Conservation (phyloP, 225 moss, liverwort and hornwort species). For the Polytrichum commune region DNA sequence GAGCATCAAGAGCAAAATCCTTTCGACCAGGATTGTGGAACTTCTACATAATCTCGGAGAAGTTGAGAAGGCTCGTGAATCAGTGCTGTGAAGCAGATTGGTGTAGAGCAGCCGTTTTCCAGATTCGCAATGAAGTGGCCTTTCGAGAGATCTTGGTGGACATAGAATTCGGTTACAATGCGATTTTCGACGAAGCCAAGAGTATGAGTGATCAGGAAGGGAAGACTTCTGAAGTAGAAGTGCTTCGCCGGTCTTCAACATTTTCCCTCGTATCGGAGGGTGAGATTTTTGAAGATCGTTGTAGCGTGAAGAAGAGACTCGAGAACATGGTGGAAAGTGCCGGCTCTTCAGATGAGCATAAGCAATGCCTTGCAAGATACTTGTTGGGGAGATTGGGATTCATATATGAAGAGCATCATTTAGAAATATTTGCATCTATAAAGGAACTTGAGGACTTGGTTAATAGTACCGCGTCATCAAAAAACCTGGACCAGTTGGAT, state of each 20-base stretch:
- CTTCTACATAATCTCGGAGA: not conserved
- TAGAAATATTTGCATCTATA: not conserved
- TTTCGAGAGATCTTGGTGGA: conserved; percentile 2
- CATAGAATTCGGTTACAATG: conserved; percentile 1
- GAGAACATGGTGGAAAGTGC: not conserved
- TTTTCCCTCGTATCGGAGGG: not conserved
- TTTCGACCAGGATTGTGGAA: not conserved
- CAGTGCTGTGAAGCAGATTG: not conserved
- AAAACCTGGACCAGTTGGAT: no score
- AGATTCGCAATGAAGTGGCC: conserved; percentile 7
- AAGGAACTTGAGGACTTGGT: no score
- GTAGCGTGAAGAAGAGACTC: not conserved
- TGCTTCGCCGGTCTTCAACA: not conserved
- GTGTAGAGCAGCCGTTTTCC: not conserved
- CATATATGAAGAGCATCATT: not conserved
- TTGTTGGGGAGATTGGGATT: not conserved
- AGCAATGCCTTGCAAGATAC: not conserved
- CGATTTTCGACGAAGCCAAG: not conserved
- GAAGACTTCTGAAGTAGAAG: not conserved
- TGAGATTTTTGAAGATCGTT: not conserved
- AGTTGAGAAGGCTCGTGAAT: not conserved
- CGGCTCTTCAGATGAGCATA: not conserved
- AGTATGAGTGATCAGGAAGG: not conserved
- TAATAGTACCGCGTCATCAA: no score
- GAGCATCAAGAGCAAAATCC: not conserved